phyloP scores from a whole-genome alignment of 75 land plant species.

The Pseudotsuga menziesii region DNA sequence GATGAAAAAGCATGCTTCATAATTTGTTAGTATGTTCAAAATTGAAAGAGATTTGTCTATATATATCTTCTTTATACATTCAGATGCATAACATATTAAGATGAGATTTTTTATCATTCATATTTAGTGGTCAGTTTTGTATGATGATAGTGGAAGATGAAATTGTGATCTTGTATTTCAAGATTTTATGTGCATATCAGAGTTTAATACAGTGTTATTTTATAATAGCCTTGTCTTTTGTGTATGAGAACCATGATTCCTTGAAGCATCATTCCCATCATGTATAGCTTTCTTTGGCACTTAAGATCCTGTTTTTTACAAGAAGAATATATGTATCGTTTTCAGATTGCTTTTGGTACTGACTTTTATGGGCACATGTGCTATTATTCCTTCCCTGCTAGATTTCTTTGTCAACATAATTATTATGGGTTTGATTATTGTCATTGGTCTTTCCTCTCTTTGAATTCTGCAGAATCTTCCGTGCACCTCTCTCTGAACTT shows the following conservation, averaged over 20 bases:
- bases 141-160: neutral
- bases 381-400: neutral
- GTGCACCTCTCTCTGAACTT: constrained; percentile 29
- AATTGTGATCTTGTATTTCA: constrained; percentile 2
- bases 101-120: neutral
- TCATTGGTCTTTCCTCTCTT: neutral
- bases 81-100: neutral
- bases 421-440: neutral
- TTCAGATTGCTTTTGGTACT: neutral
- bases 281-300: neutral
- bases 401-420: neutral
- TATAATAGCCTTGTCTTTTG: neutral
- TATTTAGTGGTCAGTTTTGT: neutral
- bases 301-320: no score
- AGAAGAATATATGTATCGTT: no score
- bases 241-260: neutral
- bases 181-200: neutral
- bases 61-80: neutral
- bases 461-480: constrained; percentile 33
- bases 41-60: neutral
- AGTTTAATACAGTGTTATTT: neutral
- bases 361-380: neutral
- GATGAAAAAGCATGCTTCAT: neutral
- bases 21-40: neutral
- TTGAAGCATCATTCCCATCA: neutral